These are phyloP conservation scores for Crithidia acanthocephali DNA, from an alignment of 208 protist species.

Conservation along the genomic window DNA sequence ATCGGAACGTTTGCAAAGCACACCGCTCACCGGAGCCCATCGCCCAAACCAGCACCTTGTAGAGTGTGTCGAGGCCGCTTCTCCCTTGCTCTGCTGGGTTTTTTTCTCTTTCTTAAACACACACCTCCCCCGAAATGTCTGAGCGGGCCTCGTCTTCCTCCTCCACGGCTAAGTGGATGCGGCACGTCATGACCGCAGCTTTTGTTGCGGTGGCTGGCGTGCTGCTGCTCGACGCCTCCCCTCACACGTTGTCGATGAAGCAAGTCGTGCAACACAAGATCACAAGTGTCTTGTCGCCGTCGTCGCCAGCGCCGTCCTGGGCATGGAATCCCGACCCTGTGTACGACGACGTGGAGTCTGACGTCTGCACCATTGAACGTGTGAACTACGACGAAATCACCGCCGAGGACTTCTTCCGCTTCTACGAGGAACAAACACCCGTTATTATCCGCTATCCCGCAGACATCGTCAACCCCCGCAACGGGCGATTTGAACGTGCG, in stretches of 20 bases:
- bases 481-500: slow-evolving; percentile 3
- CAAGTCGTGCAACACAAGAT: not conserved
- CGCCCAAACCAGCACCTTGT: too few species aligned
- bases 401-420: slow-evolving; percentile 19
- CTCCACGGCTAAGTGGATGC: not conserved
- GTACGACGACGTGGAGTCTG: slow-evolving; percentile 26
- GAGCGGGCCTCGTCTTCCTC: not conserved
- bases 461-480: not conserved
- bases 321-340: slow-evolving; percentile 13
- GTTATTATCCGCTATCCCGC: slow-evolving; percentile 30
- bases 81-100: too few species aligned
- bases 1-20: too few species aligned
- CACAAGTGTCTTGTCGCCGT: not conserved
- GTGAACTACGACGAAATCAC: slow-evolving; percentile 20
- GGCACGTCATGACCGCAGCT: not conserved
- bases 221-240: not conserved
- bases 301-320: not conserved
- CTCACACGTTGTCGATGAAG: not conserved
- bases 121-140: not conserved
- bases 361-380: slow-evolving; percentile 39
- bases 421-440: slow-evolving; percentile 29
- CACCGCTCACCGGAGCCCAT: not conserved
- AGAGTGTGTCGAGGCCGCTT: too few species aligned
- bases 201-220: not conserved
- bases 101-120: not conserved